These are phyloP conservation scores for Dothistroma pini DNA, from an alignment of 2,329 filamentous ascomycete genomes.

Conservation along the genomic window DNA sequence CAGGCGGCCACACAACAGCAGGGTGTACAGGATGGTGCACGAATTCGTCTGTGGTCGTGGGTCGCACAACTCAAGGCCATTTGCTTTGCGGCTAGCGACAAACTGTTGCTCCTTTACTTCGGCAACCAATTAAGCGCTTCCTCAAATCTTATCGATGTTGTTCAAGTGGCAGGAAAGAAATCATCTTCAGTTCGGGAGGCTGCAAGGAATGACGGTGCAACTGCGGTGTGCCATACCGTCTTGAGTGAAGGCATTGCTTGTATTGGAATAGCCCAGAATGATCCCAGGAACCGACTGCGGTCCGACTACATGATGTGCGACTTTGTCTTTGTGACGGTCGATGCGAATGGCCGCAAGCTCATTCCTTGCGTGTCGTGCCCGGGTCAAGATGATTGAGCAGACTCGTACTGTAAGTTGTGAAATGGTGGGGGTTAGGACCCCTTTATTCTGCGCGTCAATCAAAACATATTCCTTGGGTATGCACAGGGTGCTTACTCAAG, in stretches of 20 bases:
- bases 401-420: slow-evolving; percentile 73
- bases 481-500: neutral
- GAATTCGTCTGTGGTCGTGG: neutral
- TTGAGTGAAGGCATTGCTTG: neutral
- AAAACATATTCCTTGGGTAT: neutral
- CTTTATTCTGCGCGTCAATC: neutral
- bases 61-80: neutral
- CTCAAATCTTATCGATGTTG: neutral
- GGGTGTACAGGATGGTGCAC: neutral
- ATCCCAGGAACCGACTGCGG: neutral
- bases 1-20: neutral
- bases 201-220: neutral
- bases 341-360: slow-evolving; percentile 47
- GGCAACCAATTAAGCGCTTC: neutral
- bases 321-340: slow-evolving; percentile 61
- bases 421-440: slow-evolving; percentile 91
- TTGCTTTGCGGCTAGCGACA: neutral
- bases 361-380: slow-evolving; percentile 40
- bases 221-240: neutral
- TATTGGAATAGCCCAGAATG: neutral
- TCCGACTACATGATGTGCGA: neutral
- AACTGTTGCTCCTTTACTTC: neutral
- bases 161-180: neutral
- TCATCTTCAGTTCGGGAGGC: neutral
- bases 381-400: slow-evolving; percentile 49